Conservation (phyloP, 1,284 basidiomycete species). For the Leucoagaricus sp. region DNA sequence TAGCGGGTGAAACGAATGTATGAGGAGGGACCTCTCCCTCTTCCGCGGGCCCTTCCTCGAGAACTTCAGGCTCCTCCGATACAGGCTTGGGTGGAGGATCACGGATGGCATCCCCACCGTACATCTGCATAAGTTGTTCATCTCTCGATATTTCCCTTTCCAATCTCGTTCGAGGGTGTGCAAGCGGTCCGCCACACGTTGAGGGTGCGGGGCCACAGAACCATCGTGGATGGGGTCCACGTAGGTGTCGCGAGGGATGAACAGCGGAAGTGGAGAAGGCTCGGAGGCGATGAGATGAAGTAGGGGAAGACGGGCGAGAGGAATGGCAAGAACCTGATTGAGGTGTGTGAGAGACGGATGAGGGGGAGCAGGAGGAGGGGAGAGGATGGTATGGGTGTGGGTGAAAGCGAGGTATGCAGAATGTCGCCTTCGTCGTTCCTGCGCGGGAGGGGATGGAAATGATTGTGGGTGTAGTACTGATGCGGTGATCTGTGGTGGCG, state of each 20-base stretch:
- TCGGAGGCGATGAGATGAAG: neutral
- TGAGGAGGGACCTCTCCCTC: neutral
- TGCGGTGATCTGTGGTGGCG: neutral
- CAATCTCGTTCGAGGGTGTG: slow-evolving; percentile 15
- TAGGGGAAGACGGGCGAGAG: neutral
- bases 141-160: slow-evolving; percentile 31
- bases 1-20: slow-evolving; percentile 10
- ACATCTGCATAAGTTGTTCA: slow-evolving; percentile 39
- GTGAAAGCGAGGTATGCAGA: neutral
- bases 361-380: neutral
- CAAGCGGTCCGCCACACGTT: neutral
- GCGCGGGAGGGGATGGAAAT: too few relatives aligned
- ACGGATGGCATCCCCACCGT: slow-evolving; percentile 47
- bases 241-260: neutral
- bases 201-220: slow-evolving; percentile 3
- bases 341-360: neutral
- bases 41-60: neutral
- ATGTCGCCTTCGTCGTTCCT: neutral
- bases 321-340: neutral
- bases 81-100: slow-evolving; percentile 35
- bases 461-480: too few relatives aligned
- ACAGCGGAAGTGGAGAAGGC: neutral
- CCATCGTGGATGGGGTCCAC: neutral
- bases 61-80: neutral
- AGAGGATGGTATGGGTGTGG: neutral